A percentile compares a stretch with the other conserved stretches of the same genome.
phyloP scores from a whole-genome alignment of 345 rosid genomes.

The Microcos paniculata region DNA sequence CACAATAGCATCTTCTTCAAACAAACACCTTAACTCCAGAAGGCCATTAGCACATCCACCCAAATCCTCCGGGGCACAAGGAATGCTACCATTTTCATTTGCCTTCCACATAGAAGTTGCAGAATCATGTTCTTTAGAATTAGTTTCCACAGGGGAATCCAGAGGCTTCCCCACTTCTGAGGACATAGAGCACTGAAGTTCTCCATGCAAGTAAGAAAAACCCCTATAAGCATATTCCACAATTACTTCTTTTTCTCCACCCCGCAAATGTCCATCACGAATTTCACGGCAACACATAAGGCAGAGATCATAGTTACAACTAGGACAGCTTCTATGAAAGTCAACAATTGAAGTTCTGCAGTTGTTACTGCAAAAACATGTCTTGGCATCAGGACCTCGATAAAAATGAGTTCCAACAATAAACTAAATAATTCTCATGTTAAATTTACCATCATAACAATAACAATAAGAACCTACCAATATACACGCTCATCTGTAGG shows the following conservation, averaged over 20 bases:
- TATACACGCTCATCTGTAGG: constrained; percentile 39
- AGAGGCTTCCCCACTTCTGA: background rate
- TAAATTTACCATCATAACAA: background rate
- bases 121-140: constrained; percentile 18
- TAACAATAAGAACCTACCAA: constrained; percentile 37
- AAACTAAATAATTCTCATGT: background rate
- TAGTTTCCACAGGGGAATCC: background rate
- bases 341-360: constrained; percentile 64
- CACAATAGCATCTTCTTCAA: constrained; percentile 33
- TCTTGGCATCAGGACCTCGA: background rate
- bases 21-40: constrained; percentile 43
- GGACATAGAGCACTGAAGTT: background rate
- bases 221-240: constrained; percentile 27
- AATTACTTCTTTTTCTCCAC: constrained; percentile 31
- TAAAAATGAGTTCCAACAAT: constrained; percentile 1
- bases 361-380: constrained; percentile 39
- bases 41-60: constrained; percentile 48
- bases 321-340: constrained; percentile 51
- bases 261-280: constrained; percentile 43
- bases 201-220: constrained; percentile 46
- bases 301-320: constrained; percentile 54
- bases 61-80: constrained; percentile 46
- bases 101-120: constrained; percentile 43
- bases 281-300: constrained; percentile 59
- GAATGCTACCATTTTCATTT: constrained; percentile 48